Conservation (phyloP, 495 filamentous ascomycete species). For the Oidiodendron maius region DNA sequence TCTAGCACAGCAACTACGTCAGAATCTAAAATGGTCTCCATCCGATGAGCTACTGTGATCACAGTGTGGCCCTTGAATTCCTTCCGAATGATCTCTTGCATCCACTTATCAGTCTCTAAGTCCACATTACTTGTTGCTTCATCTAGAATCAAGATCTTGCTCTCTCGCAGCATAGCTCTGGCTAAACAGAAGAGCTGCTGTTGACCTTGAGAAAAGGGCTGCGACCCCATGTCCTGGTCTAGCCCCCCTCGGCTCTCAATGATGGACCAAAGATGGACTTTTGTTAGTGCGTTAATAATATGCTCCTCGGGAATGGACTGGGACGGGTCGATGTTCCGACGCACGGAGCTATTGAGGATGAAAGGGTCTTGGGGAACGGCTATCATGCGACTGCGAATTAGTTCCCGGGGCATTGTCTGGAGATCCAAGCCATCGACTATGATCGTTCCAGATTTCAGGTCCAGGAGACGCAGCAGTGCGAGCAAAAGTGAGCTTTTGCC, state of each 20-base stretch:
- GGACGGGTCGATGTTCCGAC: conserved; percentile 89
- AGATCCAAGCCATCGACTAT: conserved; percentile 31
- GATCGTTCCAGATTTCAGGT: conserved; percentile 13
- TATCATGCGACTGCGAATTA: conserved; percentile 28
- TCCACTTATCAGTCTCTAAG: conserved; percentile 48
- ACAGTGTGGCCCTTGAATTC: conserved; percentile 51
- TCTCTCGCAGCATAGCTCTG: conserved; percentile 67
- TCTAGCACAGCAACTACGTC: conserved; percentile 38
- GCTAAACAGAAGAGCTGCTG: conserved; percentile 90
- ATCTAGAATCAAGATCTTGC: conserved; percentile 87
- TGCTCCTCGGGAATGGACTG: conserved; percentile 25
- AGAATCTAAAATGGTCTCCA: conserved; percentile 36
- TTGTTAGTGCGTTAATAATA: conserved; percentile 27
- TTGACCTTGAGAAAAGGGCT: conserved; percentile 70
- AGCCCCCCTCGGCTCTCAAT: conserved; percentile 9
- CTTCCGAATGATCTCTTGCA: conserved; percentile 50
- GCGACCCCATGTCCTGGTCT: conserved; percentile 27
- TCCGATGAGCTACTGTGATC: conserved; percentile 47
- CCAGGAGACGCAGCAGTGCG: conserved; percentile 23
- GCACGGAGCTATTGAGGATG: conserved; percentile 30
- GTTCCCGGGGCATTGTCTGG: conserved; percentile 16
- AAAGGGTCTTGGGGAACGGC: conserved; percentile 36
- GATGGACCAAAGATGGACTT: conserved; percentile 2
- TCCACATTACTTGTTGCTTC: conserved; percentile 78
- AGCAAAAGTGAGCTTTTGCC: conserved; percentile 28